phyloP scores from a whole-genome alignment of 768 basidiomycete species.

The Mycena olivaceomarginata region DNA sequence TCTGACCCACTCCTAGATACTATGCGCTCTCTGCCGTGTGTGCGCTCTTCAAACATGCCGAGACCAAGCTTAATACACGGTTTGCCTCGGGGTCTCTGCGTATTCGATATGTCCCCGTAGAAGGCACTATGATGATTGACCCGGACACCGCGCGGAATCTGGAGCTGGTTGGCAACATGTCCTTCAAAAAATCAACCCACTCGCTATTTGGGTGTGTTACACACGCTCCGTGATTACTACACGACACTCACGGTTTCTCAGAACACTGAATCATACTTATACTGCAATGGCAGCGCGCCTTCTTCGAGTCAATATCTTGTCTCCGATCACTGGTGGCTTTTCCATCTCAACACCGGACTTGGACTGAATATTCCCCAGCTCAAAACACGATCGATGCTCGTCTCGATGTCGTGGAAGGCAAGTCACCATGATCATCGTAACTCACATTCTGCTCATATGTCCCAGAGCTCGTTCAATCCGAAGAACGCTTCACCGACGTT shows the following conservation, averaged over 20 bases:
- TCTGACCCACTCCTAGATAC: constrained; percentile 71
- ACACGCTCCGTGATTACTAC: neutral
- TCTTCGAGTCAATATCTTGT: constrained; percentile 86
- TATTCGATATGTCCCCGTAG: constrained; percentile 85
- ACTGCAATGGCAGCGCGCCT: constrained; percentile 94
- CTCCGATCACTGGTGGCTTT: constrained; percentile 82
- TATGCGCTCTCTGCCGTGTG: constrained; percentile 91
- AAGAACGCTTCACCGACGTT: constrained; percentile 83
- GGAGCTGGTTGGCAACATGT: constrained; percentile 89
- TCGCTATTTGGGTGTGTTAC: constrained; percentile 89
- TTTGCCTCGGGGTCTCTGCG: constrained; percentile 83
- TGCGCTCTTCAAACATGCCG: constrained; percentile 92
- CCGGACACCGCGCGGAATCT: constrained; percentile 91
- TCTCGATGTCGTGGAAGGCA: constrained; percentile 92
- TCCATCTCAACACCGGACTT: neutral
- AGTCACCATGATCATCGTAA: neutral
- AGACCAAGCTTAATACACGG: constrained; percentile 79
- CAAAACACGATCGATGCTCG: constrained; percentile 84
- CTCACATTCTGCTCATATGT: constrained; percentile 23
- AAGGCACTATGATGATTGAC: constrained; percentile 97
- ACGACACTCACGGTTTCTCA: constrained; percentile 48
- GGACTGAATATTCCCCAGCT: constrained; percentile 56
- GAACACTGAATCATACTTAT: constrained; percentile 86
- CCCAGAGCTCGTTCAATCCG: constrained; percentile 84
- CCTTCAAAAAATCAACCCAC: constrained; percentile 79